A percentile compares a stretch with the other conserved stretches of the same genome.
phyloP scores from a whole-genome alignment of 768 basidiomycete genomes.

The Boletus edulis region DNA sequence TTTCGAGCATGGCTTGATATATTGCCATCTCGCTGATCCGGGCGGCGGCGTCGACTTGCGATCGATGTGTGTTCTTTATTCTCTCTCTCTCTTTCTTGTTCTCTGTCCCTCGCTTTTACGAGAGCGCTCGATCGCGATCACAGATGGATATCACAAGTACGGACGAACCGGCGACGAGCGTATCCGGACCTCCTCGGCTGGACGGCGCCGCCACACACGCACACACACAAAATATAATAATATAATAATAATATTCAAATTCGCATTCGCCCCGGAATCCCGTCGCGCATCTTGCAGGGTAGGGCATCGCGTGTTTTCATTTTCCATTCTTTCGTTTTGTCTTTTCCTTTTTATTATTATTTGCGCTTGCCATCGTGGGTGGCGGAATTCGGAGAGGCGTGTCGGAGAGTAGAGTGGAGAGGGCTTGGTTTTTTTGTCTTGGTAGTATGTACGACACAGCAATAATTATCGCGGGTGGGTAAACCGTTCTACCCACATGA shows the following conservation, averaged over 20 bases:
- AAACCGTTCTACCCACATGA: neutral
- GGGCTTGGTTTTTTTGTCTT: neutral
- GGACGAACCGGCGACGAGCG: neutral
- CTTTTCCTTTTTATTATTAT: too few species aligned
- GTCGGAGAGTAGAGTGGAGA: constrained; percentile 11
- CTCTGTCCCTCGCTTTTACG: constrained; percentile 1
- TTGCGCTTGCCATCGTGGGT: neutral
- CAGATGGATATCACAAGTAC: neutral
- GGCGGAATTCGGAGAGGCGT: constrained; percentile 4
- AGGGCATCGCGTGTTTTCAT: too few species aligned
- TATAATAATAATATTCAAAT: too few species aligned
- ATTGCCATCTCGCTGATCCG: constrained; percentile 8
- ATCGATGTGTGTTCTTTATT: neutral
- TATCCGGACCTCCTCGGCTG: constrained; percentile 10
- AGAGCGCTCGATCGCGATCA: constrained; percentile 6
- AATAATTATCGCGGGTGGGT: neutral
- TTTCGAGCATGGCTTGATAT: constrained; percentile 5
- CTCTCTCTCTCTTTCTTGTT: neutral
- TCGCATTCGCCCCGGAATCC: too few species aligned
- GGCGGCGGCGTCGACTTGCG: constrained; percentile 1
- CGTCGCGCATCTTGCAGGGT: too few species aligned
- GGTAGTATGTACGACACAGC: neutral
- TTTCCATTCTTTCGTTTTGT: too few species aligned
- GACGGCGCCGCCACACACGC: neutral
- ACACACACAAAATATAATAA: neutral